Conservation (phyloP, 768 basidiomycete genomes). For the Phanerochaete sordida region DNA sequence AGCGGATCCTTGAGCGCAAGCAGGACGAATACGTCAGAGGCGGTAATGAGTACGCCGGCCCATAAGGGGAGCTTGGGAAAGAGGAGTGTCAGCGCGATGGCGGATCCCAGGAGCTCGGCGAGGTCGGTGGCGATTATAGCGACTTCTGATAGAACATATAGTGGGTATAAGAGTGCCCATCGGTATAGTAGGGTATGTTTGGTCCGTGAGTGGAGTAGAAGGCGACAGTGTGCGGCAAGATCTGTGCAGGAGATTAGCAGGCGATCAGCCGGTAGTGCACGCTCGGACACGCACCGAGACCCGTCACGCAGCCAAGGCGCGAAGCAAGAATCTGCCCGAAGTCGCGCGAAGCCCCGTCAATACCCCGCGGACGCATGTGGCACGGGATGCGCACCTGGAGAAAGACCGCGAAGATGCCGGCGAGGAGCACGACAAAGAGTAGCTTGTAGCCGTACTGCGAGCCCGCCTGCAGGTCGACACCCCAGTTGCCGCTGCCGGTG, state of each 20-base stretch:
- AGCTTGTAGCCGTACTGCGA: constrained; percentile 82
- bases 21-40: constrained; percentile 48
- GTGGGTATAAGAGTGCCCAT: constrained; percentile 38
- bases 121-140: constrained; percentile 55
- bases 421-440: constrained; percentile 79
- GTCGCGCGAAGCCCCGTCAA: not conserved
- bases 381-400: constrained; percentile 54
- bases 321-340: constrained; percentile 62
- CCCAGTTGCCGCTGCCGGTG: constrained; percentile 73
- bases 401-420: constrained; percentile 80
- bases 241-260: constrained; percentile 25
- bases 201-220: constrained; percentile 40
- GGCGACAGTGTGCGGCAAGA: constrained; percentile 43
- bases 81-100: constrained; percentile 52
- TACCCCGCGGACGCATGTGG: not conserved
- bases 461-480: constrained; percentile 86
- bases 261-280: not conserved
- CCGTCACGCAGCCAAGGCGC: constrained; percentile 79
- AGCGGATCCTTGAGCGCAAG: constrained; percentile 69
- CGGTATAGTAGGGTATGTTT: constrained; percentile 33
- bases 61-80: constrained; percentile 48
- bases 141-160: constrained; percentile 40
- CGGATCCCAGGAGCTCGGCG: constrained; percentile 57
- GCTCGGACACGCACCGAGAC: constrained; percentile 50
- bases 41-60: constrained; percentile 46